These are phyloP conservation scores for Neotropicomus parvogracilis DNA, from an alignment of 1,284 basidiomycete genomes.

Conservation along the genomic window DNA sequence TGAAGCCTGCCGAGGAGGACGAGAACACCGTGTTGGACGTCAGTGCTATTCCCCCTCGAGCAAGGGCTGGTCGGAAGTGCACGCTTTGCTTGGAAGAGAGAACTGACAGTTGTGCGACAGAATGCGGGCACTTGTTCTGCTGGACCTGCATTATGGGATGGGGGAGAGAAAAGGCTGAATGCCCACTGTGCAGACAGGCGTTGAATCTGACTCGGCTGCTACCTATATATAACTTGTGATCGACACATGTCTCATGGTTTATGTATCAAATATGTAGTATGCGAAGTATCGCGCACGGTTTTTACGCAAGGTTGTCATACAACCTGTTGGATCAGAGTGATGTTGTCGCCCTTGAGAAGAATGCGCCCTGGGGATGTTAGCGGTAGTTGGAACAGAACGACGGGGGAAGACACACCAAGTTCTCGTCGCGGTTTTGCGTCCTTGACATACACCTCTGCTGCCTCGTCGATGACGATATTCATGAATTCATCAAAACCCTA, in stretches of 20 bases:
- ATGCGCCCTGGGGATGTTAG: slow-evolving; percentile 67
- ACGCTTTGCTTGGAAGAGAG: slow-evolving; percentile 84
- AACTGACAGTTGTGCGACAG: slow-evolving; percentile 79
- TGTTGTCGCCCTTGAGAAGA: slow-evolving; percentile 93
- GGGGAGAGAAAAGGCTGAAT: slow-evolving; percentile 89
- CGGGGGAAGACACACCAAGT: slow-evolving; percentile 49
- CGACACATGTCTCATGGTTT: background rate
- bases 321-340: slow-evolving; percentile 87
- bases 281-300: slow-evolving; percentile 15
- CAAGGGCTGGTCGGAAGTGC: slow-evolving; percentile 69
- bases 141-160: slow-evolving; percentile 90
- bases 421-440: slow-evolving; percentile 80
- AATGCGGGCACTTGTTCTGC: slow-evolving; percentile 93
- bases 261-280: slow-evolving; percentile 18
- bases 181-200: slow-evolving; percentile 82
- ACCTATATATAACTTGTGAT: slow-evolving; percentile 81
- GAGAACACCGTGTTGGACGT: slow-evolving; percentile 63
- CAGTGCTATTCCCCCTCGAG: slow-evolving; percentile 44
- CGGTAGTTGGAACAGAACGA: background rate
- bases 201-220: slow-evolving; percentile 70
- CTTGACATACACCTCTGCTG: slow-evolving; percentile 89
- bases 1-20: slow-evolving; percentile 63
- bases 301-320: slow-evolving; percentile 29
- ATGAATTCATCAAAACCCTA: slow-evolving; percentile 99
- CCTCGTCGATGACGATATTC: slow-evolving; percentile 97